These are phyloP conservation scores for Backusella macrospora DNA, from an alignment of 192 early-diverging fungal species.

Conservation along the genomic window DNA sequence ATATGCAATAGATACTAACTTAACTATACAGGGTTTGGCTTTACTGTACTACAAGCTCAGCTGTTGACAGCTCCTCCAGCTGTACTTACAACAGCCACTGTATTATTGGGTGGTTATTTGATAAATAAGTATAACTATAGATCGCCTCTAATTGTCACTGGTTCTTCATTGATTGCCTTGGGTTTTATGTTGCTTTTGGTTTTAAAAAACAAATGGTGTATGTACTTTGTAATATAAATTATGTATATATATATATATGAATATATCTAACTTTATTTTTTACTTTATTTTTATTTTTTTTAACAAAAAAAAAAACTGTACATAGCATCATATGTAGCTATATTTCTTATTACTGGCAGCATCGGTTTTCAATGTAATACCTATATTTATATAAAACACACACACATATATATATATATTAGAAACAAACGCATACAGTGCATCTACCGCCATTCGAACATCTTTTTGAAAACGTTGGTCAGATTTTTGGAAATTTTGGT, in stretches of 20 bases:
- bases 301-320: background rate
- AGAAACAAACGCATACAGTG: too few species aligned
- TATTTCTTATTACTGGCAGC: background rate
- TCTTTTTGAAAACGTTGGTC: too few species aligned
- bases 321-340: background rate
- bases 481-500: too few species aligned
- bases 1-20: background rate
- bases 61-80: constrained; percentile 33
- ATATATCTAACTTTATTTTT: background rate
- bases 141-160: constrained; percentile 20
- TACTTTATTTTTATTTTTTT: background rate
- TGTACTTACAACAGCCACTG: constrained; percentile 17
- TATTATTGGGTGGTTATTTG: constrained; percentile 22
- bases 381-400: too few species aligned
- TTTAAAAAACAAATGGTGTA: constrained; percentile 34
- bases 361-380: background rate
- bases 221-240: background rate
- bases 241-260: background rate
- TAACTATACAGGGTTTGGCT: constrained; percentile 25
- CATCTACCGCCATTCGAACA: too few species aligned
- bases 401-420: background rate
- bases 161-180: constrained; percentile 22
- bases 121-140: constrained; percentile 25
- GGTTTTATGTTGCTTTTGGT: constrained; percentile 22
- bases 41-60: constrained; percentile 29